Conservation (phyloP, 805 yeast genomes). For the Cyberlindnera meyerae region DNA sequence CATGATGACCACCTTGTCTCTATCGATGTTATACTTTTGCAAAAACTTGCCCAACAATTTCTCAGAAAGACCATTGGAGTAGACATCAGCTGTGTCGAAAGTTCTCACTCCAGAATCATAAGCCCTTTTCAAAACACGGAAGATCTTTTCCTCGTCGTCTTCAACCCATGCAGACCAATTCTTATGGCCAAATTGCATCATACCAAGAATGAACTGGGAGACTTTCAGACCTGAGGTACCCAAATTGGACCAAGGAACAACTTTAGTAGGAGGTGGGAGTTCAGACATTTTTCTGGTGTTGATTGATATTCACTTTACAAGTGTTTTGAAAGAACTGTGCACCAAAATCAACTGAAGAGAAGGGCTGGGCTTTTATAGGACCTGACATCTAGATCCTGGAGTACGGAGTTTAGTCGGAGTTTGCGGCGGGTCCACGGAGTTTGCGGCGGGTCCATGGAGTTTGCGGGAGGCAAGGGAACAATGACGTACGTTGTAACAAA, state of each 20-base stretch:
- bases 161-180: slow-evolving; percentile 39
- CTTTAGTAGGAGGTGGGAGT: slow-evolving; percentile 1
- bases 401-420: no score
- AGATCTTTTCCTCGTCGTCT: slow-evolving; percentile 41
- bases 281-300: no score
- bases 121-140: slow-evolving; percentile 39
- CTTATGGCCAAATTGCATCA: slow-evolving; percentile 38
- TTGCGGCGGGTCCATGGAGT: no score
- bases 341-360: no score
- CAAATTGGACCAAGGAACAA: slow-evolving; percentile 18
- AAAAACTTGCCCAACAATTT: slow-evolving; percentile 46
- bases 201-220: slow-evolving; percentile 46
- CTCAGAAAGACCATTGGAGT: slow-evolving; percentile 46
- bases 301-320: no score
- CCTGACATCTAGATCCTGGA: no score
- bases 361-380: no score
- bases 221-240: slow-evolving; percentile 46
- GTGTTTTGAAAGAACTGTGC: no score
- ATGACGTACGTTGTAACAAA: no score
- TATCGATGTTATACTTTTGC: slow-evolving; percentile 42
- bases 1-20: slow-evolving; percentile 50
- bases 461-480: no score
- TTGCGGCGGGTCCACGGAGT: no score
- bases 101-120: slow-evolving; percentile 44
- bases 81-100: slow-evolving; percentile 46